Evolutionary conservation across 1,139 yeast genomes (phyloP).

Genomic region (Martiniozyma asiatica): DNA sequence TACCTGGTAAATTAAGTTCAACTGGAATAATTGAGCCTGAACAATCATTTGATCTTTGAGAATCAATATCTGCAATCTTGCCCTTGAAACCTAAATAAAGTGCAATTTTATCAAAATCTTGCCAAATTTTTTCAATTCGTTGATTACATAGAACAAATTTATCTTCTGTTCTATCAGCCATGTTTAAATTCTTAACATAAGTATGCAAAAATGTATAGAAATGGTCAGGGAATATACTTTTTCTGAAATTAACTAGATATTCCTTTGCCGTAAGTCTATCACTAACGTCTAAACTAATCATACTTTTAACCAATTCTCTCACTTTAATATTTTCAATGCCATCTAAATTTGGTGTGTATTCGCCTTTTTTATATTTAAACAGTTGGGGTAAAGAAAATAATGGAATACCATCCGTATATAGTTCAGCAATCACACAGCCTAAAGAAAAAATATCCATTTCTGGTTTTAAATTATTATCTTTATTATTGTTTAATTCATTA

Average conservation of each 20-base stretch:
- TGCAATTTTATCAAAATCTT: conserved; percentile 42
- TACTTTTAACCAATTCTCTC: conserved; percentile 41
- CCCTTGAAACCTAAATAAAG: conserved; percentile 31
- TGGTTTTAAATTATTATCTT: conserved; percentile 35
- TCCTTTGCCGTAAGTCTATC: conserved; percentile 45
- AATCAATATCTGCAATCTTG: conserved; percentile 11
- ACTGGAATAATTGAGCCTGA: conserved; percentile 26
- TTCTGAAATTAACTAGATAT: conserved; percentile 39
- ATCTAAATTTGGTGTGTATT: conserved; percentile 49
- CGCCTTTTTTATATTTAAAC: conserved; percentile 67
- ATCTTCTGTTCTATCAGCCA: conserved; percentile 19
- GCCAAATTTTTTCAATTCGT: conserved; percentile 45
- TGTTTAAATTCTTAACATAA: conserved; percentile 37
- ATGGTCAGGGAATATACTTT: conserved; percentile 51
- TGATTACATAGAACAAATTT: conserved; percentile 33
- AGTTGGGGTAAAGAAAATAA: conserved; percentile 78
- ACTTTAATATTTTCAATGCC: conserved; percentile 40
- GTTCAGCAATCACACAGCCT: conserved; percentile 88
- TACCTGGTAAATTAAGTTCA: conserved; percentile 39
- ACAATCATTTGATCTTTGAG: not conserved
- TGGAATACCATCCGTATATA: conserved; percentile 78
- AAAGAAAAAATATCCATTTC: conserved; percentile 83
- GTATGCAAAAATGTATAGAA: conserved; percentile 64
- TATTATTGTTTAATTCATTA: conserved; percentile 21
- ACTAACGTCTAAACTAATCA: conserved; percentile 53